Evolutionary conservation across 2,329 filamentous ascomycete genomes (phyloP).

Genomic region (Sporothrix brasiliensis): DNA sequence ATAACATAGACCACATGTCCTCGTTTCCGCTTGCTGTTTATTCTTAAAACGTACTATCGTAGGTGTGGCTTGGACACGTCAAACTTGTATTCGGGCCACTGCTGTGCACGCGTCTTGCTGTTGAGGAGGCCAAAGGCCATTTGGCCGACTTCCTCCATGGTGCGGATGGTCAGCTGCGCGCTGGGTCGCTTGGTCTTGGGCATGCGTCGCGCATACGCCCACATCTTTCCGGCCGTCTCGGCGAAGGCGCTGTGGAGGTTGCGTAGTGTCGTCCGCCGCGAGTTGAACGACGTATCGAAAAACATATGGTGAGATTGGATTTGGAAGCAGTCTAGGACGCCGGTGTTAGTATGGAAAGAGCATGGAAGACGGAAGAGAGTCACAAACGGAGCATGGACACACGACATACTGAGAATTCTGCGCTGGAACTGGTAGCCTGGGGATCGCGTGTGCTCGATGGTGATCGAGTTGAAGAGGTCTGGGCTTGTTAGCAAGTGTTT

Average conservation of each 20-base stretch:
- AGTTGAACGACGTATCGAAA: slow-evolving; percentile 79
- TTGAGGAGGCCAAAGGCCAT: slow-evolving; percentile 67
- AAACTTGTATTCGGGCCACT: slow-evolving; percentile 59
- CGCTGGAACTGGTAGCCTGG: slow-evolving; percentile 79
- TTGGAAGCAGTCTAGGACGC: slow-evolving; percentile 64
- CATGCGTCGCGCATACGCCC: slow-evolving; percentile 64
- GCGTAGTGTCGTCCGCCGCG: slow-evolving; percentile 64
- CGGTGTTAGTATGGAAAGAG: neutral
- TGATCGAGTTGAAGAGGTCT: slow-evolving; percentile 71
- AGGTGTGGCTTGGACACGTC: slow-evolving; percentile 63
- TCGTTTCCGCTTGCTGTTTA: no score
- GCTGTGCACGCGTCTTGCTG: slow-evolving; percentile 51
- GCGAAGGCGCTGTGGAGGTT: slow-evolving; percentile 76
- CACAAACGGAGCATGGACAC: no score
- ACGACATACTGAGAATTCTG: slow-evolving; percentile 68
- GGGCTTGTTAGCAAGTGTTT: slow-evolving; percentile 24
- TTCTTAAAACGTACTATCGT: slow-evolving; percentile 55
- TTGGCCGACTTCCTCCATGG: slow-evolving; percentile 66
- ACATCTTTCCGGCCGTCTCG: slow-evolving; percentile 77
- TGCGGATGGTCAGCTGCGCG: slow-evolving; percentile 63
- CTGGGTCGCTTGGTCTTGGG: slow-evolving; percentile 59
- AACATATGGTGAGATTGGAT: slow-evolving; percentile 84
- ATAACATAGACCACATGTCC: slow-evolving; percentile 5
- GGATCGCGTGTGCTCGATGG: slow-evolving; percentile 71
- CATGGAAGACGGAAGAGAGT: neutral